Evolutionary conservation across 495 filamentous ascomycete species (phyloP).

Genomic region (Monascus purpureus): DNA sequence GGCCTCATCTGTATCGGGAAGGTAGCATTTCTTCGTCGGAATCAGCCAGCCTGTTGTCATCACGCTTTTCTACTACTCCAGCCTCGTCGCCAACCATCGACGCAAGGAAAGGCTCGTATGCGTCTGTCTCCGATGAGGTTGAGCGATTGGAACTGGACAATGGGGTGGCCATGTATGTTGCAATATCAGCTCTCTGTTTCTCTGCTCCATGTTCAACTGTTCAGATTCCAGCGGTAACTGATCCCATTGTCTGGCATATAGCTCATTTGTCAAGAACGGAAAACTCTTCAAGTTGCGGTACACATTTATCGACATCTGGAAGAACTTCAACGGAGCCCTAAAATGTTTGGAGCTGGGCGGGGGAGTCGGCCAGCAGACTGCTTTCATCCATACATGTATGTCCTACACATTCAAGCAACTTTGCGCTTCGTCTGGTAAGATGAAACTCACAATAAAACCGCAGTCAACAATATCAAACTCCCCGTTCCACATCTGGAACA

Average conservation of each 20-base stretch:
- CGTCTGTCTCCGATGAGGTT: conserved; percentile 22
- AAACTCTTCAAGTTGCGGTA: conserved; percentile 32
- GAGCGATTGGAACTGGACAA: conserved; percentile 22
- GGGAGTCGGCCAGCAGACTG: conserved; percentile 23
- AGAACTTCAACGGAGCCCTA: conserved; percentile 23
- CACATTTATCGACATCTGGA: conserved; percentile 27
- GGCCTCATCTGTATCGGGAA: conserved; percentile 12
- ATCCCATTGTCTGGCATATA: conserved; percentile 4
- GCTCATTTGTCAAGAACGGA: conserved; percentile 26
- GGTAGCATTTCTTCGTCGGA: conserved; percentile 26
- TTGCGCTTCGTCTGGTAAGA: too few relatives aligned
- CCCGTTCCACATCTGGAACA: conserved; percentile 34
- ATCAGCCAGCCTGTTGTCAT: conserved; percentile 18
- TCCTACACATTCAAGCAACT: conserved; percentile 2
- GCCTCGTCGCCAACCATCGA: conserved; percentile 20
- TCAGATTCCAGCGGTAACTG: neutral
- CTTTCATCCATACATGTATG: conserved; percentile 31
- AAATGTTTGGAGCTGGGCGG: conserved; percentile 28
- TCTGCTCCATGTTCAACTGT: neutral
- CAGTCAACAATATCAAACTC: conserved; percentile 27
- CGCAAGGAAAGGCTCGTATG: conserved; percentile 20
- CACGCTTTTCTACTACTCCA: conserved; percentile 10
- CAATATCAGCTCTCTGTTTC: neutral
- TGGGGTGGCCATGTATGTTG: conserved; percentile 27
- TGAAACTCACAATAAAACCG: neutral